Conservation (phyloP, 2,329 filamentous ascomycete genomes). For the Penicillium sp. region DNA sequence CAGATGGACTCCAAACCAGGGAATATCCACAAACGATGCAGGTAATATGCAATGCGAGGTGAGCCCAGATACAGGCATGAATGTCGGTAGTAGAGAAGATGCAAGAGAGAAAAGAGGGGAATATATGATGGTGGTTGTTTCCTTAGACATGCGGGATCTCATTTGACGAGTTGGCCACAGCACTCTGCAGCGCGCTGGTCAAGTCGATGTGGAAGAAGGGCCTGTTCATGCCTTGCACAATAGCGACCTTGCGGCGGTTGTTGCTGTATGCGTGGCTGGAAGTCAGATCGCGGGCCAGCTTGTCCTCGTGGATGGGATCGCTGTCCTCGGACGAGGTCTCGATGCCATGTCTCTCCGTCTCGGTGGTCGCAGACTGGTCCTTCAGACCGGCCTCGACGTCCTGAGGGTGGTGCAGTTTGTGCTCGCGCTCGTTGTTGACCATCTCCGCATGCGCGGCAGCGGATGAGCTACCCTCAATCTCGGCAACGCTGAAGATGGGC, state of each 20-base stretch:
- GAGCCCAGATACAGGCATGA: not conserved
- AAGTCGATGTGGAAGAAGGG: conserved; percentile 94
- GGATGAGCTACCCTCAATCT: conserved; percentile 72
- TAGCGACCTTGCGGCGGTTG: conserved; percentile 52
- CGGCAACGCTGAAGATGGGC: conserved; percentile 91
- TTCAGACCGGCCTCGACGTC: conserved; percentile 40
- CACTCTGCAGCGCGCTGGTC: conserved; percentile 83
- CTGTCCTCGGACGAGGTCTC: conserved; percentile 34
- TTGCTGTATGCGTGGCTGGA: conserved; percentile 52
- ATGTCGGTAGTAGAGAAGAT: not conserved
- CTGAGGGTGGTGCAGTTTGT: conserved; percentile 18
- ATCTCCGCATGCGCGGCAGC: conserved; percentile 70
- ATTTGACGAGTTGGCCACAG: conserved; percentile 73
- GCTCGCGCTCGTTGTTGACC: conserved; percentile 59
- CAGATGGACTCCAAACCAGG: conserved; percentile 25
- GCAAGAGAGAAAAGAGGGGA: not conserved
- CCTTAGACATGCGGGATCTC: conserved; percentile 14
- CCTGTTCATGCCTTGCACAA: conserved; percentile 82
- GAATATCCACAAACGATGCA: conserved; percentile 20
- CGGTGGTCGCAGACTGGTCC: conserved; percentile 32
- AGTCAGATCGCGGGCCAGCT: conserved; percentile 49
- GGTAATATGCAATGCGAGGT: conserved; percentile 16
- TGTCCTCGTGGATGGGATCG: conserved; percentile 35
- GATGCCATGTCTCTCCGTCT: conserved; percentile 34
- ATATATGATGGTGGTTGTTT: not conserved